phyloP scores from a whole-genome alignment of 2,329 filamentous ascomycete genomes.

The Colletotrichum kahawae region DNA sequence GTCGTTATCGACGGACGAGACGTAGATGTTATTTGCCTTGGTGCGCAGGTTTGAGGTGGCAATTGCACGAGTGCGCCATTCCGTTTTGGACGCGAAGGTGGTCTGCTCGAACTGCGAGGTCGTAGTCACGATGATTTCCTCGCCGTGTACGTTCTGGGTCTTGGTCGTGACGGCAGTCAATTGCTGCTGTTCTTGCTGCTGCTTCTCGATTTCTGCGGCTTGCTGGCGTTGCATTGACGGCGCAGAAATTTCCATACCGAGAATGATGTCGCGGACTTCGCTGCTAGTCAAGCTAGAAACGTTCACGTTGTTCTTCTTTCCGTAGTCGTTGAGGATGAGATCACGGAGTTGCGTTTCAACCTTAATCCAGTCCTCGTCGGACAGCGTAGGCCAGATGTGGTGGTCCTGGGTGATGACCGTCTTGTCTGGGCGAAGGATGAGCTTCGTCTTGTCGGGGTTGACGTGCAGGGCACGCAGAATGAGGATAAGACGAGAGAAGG shows the following conservation, averaged over 20 bases:
- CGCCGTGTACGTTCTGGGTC: constrained; percentile 95
- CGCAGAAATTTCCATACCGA: constrained; percentile 99
- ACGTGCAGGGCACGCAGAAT: constrained; percentile 95
- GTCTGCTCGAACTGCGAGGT: constrained; percentile 98
- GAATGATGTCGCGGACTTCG: constrained; percentile 96
- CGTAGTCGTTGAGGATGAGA: constrained; percentile 96
- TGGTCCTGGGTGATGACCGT: constrained; percentile 98
- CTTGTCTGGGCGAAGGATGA: constrained; percentile 94
- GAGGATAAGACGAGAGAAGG: constrained; percentile 92
- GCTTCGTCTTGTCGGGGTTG: constrained; percentile 98
- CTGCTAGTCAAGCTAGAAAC: constrained; percentile 94
- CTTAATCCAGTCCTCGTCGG: constrained; percentile 99
- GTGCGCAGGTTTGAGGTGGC: constrained; percentile 95
- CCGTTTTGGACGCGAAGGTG: constrained; percentile 97
- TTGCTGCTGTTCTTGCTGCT: constrained; percentile 95
- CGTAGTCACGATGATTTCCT: constrained; percentile 97
- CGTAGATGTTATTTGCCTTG: constrained; percentile 97
- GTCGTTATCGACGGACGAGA: constrained; percentile 92
- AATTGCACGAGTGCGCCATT: constrained; percentile 96
- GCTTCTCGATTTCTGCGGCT: constrained; percentile 98
- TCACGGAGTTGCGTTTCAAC: constrained; percentile 97
- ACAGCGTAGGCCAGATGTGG: constrained; percentile 95
- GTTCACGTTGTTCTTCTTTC: constrained; percentile 99
- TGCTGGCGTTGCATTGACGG: constrained; percentile 98
- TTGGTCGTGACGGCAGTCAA: constrained; percentile 97